phyloP scores from a whole-genome alignment of 2,329 filamentous ascomycete genomes.

The Calonectria multiphialidica region DNA sequence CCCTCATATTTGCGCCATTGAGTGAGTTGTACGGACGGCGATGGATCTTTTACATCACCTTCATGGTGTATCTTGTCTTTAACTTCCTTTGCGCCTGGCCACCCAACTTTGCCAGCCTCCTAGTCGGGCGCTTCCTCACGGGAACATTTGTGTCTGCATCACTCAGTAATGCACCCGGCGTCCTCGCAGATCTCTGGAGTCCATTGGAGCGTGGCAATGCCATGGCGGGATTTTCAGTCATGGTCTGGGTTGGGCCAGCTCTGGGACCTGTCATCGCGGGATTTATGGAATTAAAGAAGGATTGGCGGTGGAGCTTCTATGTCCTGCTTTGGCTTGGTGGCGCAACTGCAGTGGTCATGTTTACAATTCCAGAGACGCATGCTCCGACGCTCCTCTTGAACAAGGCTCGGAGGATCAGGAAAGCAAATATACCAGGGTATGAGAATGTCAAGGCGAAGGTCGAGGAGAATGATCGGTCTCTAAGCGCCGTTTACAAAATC shows the following conservation, averaged over 20 bases:
- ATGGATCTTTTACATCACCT: slow-evolving; percentile 65
- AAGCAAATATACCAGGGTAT: slow-evolving; percentile 61
- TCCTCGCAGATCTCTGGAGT: slow-evolving; percentile 67
- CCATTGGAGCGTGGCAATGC: slow-evolving; percentile 64
- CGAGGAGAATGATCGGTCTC: slow-evolving; percentile 57
- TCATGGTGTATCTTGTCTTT: slow-evolving; percentile 62
- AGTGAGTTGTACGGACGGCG: slow-evolving; percentile 69
- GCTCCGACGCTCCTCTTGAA: slow-evolving; percentile 62
- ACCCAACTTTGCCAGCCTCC: slow-evolving; percentile 63
- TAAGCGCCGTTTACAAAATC: slow-evolving; percentile 61
- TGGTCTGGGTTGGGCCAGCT: slow-evolving; percentile 66
- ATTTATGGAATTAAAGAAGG: slow-evolving; percentile 66
- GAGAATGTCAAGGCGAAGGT: slow-evolving; percentile 63
- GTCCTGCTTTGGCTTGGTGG: slow-evolving; percentile 58
- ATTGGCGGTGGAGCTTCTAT: slow-evolving; percentile 68
- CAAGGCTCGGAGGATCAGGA: slow-evolving; percentile 65
- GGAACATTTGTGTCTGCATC: slow-evolving; percentile 67
- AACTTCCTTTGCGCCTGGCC: slow-evolving; percentile 67
- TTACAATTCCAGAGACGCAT: slow-evolving; percentile 71
- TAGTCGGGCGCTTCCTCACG: slow-evolving; percentile 67
- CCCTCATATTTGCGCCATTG: slow-evolving; percentile 68
- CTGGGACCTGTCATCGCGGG: slow-evolving; percentile 67
- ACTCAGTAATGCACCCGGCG: slow-evolving; percentile 62
- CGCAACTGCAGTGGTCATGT: slow-evolving; percentile 57
- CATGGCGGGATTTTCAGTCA: slow-evolving; percentile 65